These are phyloP conservation scores for Echites panduratus DNA, from an alignment of 257 asterid genomes.

Conservation along the genomic window DNA sequence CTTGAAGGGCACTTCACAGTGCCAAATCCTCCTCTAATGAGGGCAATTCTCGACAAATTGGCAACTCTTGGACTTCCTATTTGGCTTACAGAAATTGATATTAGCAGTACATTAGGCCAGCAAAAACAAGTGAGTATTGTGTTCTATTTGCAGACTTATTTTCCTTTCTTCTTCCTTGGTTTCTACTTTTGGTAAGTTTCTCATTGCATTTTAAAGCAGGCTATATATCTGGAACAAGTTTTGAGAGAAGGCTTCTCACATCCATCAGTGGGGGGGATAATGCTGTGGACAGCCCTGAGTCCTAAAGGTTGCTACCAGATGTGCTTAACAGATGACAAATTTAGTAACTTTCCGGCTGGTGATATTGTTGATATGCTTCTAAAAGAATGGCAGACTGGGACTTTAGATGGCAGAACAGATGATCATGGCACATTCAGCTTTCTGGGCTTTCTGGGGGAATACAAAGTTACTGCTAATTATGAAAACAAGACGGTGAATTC, in stretches of 20 bases:
- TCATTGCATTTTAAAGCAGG: constrained; percentile 23
- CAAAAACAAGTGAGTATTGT: constrained; percentile 37
- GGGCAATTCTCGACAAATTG: constrained; percentile 45
- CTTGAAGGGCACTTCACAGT: constrained; percentile 42
- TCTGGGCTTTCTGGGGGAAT: constrained; percentile 50
- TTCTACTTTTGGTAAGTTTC: neutral
- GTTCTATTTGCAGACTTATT: neutral
- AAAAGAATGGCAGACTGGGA: constrained; percentile 44
- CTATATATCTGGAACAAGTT: constrained; percentile 39
- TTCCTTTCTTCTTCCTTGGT: neutral
- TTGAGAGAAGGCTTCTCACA: constrained; percentile 52
- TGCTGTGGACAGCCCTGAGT: constrained; percentile 47
- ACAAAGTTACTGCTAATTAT: constrained; percentile 25
- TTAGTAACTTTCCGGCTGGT: constrained; percentile 50
- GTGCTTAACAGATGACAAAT: constrained; percentile 48
- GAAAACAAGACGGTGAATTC: constrained; percentile 20
- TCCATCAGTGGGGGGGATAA: constrained; percentile 48
- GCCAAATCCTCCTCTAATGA: constrained; percentile 45
- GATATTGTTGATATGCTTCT: constrained; percentile 48
- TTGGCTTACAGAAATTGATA: constrained; percentile 54
- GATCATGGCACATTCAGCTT: constrained; percentile 44
- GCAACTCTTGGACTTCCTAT: constrained; percentile 43
- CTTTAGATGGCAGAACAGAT: constrained; percentile 33
- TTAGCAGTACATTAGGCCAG: constrained; percentile 27
- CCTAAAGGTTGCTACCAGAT: constrained; percentile 48